Percentiles rank a stretch among this genome's conserved stretches.
These are phyloP conservation scores for Vanrija sp. DNA, from an alignment of 1,284 basidiomycete genomes.

Conservation along the genomic window DNA sequence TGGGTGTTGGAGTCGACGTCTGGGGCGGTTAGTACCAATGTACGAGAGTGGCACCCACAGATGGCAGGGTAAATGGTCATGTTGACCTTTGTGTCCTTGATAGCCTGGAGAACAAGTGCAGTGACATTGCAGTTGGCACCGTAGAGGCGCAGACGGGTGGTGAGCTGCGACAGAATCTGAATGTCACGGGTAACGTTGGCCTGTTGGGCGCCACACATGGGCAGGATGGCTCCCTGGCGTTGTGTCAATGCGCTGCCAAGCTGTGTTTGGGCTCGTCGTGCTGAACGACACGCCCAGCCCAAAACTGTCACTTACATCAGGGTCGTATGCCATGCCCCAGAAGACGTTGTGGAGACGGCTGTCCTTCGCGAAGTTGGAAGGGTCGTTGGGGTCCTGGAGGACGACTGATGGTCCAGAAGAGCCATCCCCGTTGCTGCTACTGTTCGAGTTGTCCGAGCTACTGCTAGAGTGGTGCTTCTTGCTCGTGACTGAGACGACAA, in stretches of 20 bases:
- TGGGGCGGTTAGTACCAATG: conserved; percentile 2
- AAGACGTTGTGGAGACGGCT: conserved; percentile 60
- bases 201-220: conserved; percentile 49
- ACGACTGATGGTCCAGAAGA: conserved; percentile 24
- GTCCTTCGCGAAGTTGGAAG: conserved; percentile 64
- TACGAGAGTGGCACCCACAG: conserved; percentile 46
- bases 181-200: conserved; percentile 52
- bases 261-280: neutral
- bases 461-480: neutral
- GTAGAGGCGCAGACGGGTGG: conserved; percentile 44
- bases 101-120: conserved; percentile 63
- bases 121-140: conserved; percentile 55
- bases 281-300: neutral
- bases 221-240: conserved; percentile 19
- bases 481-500: conserved; percentile 28
- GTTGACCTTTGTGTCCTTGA: conserved; percentile 82
- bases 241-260: neutral
- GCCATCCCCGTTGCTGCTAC: conserved; percentile 1
- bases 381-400: conserved; percentile 58
- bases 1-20: conserved; percentile 60
- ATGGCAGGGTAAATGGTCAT: conserved; percentile 82
- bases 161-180: conserved; percentile 47
- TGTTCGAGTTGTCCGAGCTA: conserved; percentile 2
- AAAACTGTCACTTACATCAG: conserved; percentile 51
- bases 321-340: conserved; percentile 72